Base-by-base conservation (phyloP, 2,329 filamentous ascomycete species). In the Alternaria hordeiaustralica region DNA sequence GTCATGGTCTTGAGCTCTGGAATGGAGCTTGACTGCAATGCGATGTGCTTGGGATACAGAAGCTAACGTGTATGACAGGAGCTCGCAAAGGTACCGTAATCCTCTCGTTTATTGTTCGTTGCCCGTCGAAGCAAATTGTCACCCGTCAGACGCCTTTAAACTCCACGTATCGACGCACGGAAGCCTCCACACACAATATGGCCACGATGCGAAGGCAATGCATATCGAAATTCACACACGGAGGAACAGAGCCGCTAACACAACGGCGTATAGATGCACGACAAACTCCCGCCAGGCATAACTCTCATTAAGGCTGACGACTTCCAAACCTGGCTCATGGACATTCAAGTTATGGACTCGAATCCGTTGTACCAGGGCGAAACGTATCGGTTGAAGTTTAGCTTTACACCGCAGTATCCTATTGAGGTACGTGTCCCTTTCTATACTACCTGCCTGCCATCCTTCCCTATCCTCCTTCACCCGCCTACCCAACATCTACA, bases 261-360 rank as follows among this genome's bases (percentile, higher is more conserved):
- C 10, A 13, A 15, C 6, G 15, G 15, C 10, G 9, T 15, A 54
- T 49, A 89, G 85, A 84, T 89, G 76, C 83, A 89, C 74, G 83
- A 84, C 50, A 84, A 85, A 70, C 82, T 89, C 6, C 87, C 88
- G 4, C 87, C 87, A 0, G 89, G 89, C 65, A 97, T 99, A 79
- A 85, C 87, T 53, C 88, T 98, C 53, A 89, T 96, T 63, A 88
- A 90, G 51, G 90, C 93, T 61, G 92, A 96, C 50, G 90, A 94
- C 78, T 89, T 97, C 56, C 87, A 93, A 75, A 91, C 96, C 83
- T 99, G 96, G 96, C 85, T 90, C 55, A 89, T 98, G 82, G 96
- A 99, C 78, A 96, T 99, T 58, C 84, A 87, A 70, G 95, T 99
- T 56, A 87, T 98, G 44, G 96, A 98, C 80, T 83, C 87, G 62